Base-by-base conservation (phyloP, 1,139 yeast species). In the Candida sanyaensis region DNA sequence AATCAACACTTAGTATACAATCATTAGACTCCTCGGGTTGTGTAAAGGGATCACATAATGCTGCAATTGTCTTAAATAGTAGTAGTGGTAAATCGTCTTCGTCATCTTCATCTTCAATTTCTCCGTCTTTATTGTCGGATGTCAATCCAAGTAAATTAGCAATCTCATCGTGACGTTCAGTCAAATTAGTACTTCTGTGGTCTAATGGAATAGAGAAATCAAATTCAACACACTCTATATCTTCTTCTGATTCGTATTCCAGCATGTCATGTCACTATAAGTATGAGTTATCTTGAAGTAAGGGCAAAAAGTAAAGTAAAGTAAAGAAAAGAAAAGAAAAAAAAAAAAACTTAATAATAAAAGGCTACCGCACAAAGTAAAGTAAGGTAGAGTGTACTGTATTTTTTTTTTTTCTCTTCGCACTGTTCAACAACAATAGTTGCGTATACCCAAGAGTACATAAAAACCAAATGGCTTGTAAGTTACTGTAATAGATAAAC, bases 21-120 rank as follows among this genome's bases (percentile, higher is more conserved):
- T 65, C 60, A 23, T 82, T 84, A n/a, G 75, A 75, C 32, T 85
- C 88, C 38, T 78, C 77, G 0, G 92, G 91, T 53, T 84, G 90
- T 1, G 89, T 82, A 55, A 75, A 69, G 4, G 89, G 88, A 59
- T 85, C 90, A 47, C 84, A 78, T 37, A 86, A 61, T 2, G 81
- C 69, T 3, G 79, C 67, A 2, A 75, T 59, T 10, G 71, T 62
- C 42, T 53, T 50, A 53, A 69, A 73, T 32, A 67, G 57, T 38
- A 49, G 59, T 11, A 27, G 38, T 26, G 27, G 23, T 24, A 41
- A n/a, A 13, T 26, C 12, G 13, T 32, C 39, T 12, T 24, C 32
- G 12, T 37, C 31, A 10, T 42, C 34, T 6, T 24, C 40, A 12
- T 26, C 10, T 24, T 27, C 41, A 26, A 8, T 26, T 29, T 57